Evolutionary conservation across 2,329 filamentous ascomycete genomes (phyloP).

Genomic region (Sarocladiaceae sp.): DNA sequence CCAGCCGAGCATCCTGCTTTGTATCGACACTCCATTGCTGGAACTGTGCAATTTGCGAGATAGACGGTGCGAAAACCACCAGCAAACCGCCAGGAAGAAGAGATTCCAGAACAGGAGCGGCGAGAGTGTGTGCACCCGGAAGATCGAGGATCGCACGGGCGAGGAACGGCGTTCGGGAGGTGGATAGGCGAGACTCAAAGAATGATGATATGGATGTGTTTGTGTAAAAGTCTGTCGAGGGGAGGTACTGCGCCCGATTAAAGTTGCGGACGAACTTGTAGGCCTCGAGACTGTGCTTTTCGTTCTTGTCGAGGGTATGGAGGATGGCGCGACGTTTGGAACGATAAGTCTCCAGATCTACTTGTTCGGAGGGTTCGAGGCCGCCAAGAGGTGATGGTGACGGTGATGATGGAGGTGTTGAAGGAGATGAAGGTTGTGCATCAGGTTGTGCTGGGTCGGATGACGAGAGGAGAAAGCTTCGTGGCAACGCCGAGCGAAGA

Average conservation of each 20-base stretch:
- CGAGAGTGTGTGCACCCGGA: constrained; percentile 52
- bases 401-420: background rate
- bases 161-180: constrained; percentile 55
- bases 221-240: constrained; percentile 67
- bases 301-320: constrained; percentile 66
- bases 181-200: constrained; percentile 47
- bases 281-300: constrained; percentile 60
- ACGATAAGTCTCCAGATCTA: constrained; percentile 39
- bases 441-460: background rate
- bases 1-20: constrained; percentile 49
- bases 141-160: constrained; percentile 71
- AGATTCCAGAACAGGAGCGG: constrained; percentile 45
- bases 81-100: constrained; percentile 62
- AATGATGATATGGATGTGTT: constrained; percentile 62
- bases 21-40: constrained; percentile 42
- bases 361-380: constrained; percentile 23
- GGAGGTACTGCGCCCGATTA: constrained; percentile 64
- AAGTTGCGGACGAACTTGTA: constrained; percentile 62
- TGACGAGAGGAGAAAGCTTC: background rate
- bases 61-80: constrained; percentile 69
- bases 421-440: constrained; percentile 5
- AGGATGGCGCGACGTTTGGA: constrained; percentile 62
- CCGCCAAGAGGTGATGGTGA: constrained; percentile 22
- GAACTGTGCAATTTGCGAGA: constrained; percentile 71
- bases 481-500: constrained; percentile 25